These are phyloP conservation scores for Lupinus albus DNA, from an alignment of 306 rosid species.

Conservation along the genomic window DNA sequence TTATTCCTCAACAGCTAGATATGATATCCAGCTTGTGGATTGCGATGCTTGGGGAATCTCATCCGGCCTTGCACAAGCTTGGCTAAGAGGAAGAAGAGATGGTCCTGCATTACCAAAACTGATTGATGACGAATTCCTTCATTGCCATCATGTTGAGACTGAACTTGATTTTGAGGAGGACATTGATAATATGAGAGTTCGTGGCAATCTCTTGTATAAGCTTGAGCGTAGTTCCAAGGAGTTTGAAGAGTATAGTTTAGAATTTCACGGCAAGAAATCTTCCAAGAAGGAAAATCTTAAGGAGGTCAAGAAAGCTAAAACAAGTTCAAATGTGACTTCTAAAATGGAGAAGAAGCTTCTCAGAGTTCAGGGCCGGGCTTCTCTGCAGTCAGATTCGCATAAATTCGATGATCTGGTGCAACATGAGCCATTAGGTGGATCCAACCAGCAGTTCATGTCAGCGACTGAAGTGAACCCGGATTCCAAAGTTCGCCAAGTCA, in stretches of 20 bases:
- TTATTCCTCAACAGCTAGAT: constrained; percentile 45
- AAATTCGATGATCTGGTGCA: no score
- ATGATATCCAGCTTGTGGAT: constrained; percentile 69
- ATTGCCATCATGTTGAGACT: constrained; percentile 38
- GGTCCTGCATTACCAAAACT: constrained; percentile 30
- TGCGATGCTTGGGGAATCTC: constrained; percentile 72
- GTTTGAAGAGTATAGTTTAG: constrained; percentile 78
- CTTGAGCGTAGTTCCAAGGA: constrained; percentile 80
- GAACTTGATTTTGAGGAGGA: constrained; percentile 77
- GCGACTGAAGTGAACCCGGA: no score
- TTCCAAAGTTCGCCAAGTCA: background rate
- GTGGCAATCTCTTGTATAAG: constrained; percentile 68
- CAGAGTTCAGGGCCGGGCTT: constrained; percentile 19
- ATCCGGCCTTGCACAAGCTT: constrained; percentile 66
- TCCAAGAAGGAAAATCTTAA: constrained; percentile 44
- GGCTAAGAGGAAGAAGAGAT: constrained; percentile 47
- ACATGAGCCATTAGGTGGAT: no score
- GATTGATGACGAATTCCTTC: constrained; percentile 41
- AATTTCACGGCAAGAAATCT: constrained; percentile 73
- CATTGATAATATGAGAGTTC: constrained; percentile 74
- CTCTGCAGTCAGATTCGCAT: no score
- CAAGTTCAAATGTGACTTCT: constrained; percentile 17
- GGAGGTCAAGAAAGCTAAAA: constrained; percentile 42
- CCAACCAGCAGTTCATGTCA: no score
- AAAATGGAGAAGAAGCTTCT: constrained; percentile 46